Percentiles rank a stretch among this genome's conserved stretches.
Conservation (phyloP, 2,329 filamentous ascomycete species). For the Aspergillus versicolor region DNA sequence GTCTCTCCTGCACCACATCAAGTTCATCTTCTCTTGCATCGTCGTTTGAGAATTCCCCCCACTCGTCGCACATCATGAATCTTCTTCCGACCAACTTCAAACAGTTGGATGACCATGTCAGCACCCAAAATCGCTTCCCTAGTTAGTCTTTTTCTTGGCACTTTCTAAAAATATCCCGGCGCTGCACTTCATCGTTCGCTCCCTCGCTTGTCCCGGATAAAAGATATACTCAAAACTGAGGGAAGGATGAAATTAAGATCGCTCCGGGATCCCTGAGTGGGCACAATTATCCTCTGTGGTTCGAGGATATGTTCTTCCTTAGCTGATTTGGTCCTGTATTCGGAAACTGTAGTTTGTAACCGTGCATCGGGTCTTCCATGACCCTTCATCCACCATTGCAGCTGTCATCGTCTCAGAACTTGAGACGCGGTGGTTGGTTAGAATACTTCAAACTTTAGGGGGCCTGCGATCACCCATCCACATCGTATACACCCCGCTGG, state of each 20-base stretch:
- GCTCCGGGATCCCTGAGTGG: neutral
- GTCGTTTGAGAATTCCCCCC: neutral
- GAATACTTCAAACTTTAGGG: too few relatives aligned
- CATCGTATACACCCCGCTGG: neutral
- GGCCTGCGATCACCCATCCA: too few relatives aligned
- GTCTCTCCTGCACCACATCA: neutral
- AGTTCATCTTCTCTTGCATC: neutral
- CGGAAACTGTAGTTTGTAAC: too few relatives aligned
- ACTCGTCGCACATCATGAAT: neutral
- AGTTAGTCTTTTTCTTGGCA: neutral
- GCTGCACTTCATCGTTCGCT: neutral
- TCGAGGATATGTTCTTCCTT: too few relatives aligned
- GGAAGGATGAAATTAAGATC: neutral
- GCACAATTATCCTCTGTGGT: neutral
- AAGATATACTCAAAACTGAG: too few relatives aligned
- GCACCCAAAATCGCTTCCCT: constrained; percentile 1
- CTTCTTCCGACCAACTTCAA: neutral
- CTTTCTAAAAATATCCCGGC: neutral
- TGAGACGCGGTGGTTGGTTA: too few relatives aligned
- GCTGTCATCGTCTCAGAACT: too few relatives aligned
- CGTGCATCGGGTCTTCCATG: neutral
- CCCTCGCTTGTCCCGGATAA: neutral
- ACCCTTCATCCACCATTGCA: neutral
- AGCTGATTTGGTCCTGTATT: too few relatives aligned
- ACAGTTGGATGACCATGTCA: constrained; percentile 1